Base-by-base conservation (phyloP, 1,284 basidiomycete genomes). In the Pisolithus thermaeus region DNA sequence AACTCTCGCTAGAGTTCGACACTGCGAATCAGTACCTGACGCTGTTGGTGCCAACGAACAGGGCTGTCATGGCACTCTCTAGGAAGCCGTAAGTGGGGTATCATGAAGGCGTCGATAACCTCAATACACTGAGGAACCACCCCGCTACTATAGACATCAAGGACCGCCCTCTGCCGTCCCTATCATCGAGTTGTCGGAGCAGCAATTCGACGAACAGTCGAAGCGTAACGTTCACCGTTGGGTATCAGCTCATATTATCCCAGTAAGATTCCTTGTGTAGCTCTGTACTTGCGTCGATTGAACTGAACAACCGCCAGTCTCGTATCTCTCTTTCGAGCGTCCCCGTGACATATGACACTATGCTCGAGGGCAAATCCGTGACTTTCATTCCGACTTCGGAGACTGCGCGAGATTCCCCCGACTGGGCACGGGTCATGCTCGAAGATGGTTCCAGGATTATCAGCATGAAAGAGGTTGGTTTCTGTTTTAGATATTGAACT, bases 41-140 rank as follows among this genome's bases (percentile, higher is more conserved):
- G 0, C 49, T 90, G 12, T 73, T 91, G 44, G 86, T 81, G 9
- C 88, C 88, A 1, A 85, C 82, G 16, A 90, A 91, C 66, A 87
- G 84, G 67, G 89, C 87, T 5, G 79, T 91, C n/a, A 85, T 90
- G 78, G 80, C 81, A 4, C 70, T 90, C 36, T 66, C 78, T 3
- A 71, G 80, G 58, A 90, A 90, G 68, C 89, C 89, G 83, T 90
- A 68, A 67, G 83, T 73, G 23, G 3, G 22, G 4, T 41, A 47
- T 16, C 2, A 12, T 46, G 14, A 51, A 28, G 14, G 30, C 46
- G 25, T 45, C 22, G 9, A 14, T 35, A 22, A 36, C 50, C 27
- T 49, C 3, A 44, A 14, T 35, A 12, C 14, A 4, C 12, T 35
- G 12, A 35, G 12, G 12, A 12, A 41, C 22, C 50, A 27, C 49